Base-by-base conservation (phyloP, 371 early-diverging fungal genomes). In the Smittium culicis region DNA sequence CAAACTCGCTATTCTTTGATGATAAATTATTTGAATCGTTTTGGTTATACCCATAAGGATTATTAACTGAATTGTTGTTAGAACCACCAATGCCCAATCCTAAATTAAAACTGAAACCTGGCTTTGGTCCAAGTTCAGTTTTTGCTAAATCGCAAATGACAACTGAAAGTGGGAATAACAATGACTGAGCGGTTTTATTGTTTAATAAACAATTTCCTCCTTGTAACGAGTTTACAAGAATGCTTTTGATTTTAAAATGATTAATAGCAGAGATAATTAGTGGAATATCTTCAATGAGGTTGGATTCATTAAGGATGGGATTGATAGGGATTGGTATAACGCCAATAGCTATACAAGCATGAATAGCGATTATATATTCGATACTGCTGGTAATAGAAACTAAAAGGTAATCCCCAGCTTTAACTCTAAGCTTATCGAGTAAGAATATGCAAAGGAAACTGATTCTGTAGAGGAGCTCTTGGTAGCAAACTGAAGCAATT, bases 291-390 rank as follows among this genome's bases (percentile, higher is more conserved):
- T 92, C 92, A 29, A 82, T 74, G 54, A 86, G 68, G 25, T 88
- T 82, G 25, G 75, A 71, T 1, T 76, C 73, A 62, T 91, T 91
- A 27, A 61, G 29, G 5, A 85, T 82, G 45, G 83, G 81, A 34
- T 85, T 79, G 16, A 91, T 70, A 0, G 91, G 88, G 25, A 93
- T 84, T 17, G 88, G 84, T 1, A 87, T 75, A 0, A 88, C 79
- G 20, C 93, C 92, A 5, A 87, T 75, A 1, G 85, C 84, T 72
- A 92, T 74, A 71, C 90, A 90, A 5, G 90, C 91, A 73, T 89
- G 88, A 20, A 93, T 74, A 0, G 86, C 82, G n/a, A 80, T 76
- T 1, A 88, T 78, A 72, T 84, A 87, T 63, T 91, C 92, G 31
- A 88, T 66, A 11, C 89, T 84, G 69, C 82, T 87, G 1, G 88